Base-by-base conservation (phyloP, 2,329 filamentous ascomycete species). In the Aspergillus spinulosporus region DNA sequence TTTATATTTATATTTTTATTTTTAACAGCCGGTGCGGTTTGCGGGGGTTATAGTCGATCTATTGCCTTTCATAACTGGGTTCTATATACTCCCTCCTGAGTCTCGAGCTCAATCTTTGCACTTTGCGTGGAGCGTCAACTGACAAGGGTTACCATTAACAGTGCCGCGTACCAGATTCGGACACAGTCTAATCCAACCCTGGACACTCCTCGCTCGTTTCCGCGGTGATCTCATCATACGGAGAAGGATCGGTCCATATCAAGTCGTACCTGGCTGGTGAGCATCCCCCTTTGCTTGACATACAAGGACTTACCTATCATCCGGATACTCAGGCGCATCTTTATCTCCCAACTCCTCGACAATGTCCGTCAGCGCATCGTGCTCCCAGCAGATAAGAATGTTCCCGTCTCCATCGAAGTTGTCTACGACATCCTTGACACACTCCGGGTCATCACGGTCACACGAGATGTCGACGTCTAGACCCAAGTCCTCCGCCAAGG, bases 301-400 rank as follows among this genome's bases (percentile, higher is more conserved):
- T 15, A 3, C n/a, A n/a, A n/a, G 26, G 21, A 50, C 73, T 66
- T 40, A 78, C 76, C 73, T 68, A 56, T 79, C 74, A 58, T 75
- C 71, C 0, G 81, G 81, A 64, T 86, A 86, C 4, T 69, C 65
- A 1, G 78, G 77, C 0, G 79, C 76, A 61, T 81, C 63, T 5
- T 76, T 65, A 52, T 77, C 80, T 0, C 84, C 84, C 14, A 87
- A 66, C 12, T 73, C 70, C 59, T 80, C 62, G 1, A 76, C 79
- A 61, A 87, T 81, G 58, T 82, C 74, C 34, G 74, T 78, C 47
- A 86, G 67, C 14, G 73, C 71, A 50, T 78, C 73, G 65, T 87
- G 84, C 63, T 86, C 80, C 84, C 84, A 86, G 72, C 83, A 85
- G 56, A 87, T 81, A 44, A 87, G 68, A 46, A 87, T 81, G 60